These are phyloP conservation scores for Cytidiella melzeri DNA, from an alignment of 768 basidiomycete species.

Conservation along the genomic window DNA sequence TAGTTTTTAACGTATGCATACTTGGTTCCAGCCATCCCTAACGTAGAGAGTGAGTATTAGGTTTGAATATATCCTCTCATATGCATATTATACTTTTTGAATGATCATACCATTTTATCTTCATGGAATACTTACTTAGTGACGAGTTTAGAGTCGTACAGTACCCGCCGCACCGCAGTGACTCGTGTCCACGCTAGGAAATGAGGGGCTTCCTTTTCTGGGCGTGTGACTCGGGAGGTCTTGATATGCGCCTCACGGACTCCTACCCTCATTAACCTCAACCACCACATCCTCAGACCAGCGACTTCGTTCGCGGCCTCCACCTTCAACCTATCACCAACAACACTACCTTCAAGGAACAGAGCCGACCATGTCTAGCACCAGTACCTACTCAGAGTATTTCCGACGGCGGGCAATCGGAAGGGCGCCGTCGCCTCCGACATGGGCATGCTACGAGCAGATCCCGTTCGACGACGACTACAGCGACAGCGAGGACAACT, in stretches of 20 bases:
- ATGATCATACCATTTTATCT: too few species aligned
- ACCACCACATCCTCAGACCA: neutral
- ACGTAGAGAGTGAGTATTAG: too few species aligned
- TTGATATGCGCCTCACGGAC: constrained; percentile 17
- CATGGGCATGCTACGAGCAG: constrained; percentile 90
- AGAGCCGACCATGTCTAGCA: constrained; percentile 16
- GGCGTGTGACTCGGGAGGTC: constrained; percentile 20
- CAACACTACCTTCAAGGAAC: constrained; percentile 8
- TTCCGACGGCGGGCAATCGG: constrained; percentile 69
- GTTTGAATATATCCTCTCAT: too few species aligned
- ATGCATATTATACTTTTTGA: too few species aligned
- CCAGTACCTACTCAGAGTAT: constrained; percentile 33
- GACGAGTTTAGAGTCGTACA: too few species aligned
- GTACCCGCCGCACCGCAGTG: too few species aligned
- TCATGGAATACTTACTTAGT: too few species aligned
- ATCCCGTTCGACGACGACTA: constrained; percentile 65
- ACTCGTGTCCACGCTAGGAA: constrained; percentile 4
- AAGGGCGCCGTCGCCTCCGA: constrained; percentile 76
- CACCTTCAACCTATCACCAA: neutral
- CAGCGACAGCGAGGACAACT: constrained; percentile 45
- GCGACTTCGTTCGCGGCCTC: neutral
- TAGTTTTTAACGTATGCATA: constrained; percentile 88
- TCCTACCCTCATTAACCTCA: constrained; percentile 18
- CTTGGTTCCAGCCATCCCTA: constrained; percentile 90
- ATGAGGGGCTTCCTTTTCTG: neutral